Conservation (phyloP, 1,139 yeast species). For the Nakaseomyces glabratus region DNA sequence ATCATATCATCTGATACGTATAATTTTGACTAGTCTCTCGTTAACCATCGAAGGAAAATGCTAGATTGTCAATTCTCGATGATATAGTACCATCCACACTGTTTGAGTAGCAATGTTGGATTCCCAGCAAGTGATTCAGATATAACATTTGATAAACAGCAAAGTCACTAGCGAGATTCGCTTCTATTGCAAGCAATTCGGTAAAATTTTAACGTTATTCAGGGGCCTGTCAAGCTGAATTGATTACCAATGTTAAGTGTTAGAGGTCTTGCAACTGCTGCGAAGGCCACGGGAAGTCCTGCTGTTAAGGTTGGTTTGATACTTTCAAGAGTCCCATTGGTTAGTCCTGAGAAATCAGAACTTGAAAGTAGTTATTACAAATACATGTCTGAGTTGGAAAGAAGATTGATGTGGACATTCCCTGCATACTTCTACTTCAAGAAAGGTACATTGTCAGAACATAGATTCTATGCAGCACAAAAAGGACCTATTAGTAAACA, state of each 20-base stretch:
- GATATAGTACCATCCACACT: no score
- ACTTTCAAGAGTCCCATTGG: slow-evolving; percentile 72
- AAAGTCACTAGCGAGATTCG: no score
- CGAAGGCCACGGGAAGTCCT: slow-evolving; percentile 11
- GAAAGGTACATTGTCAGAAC: slow-evolving; percentile 82
- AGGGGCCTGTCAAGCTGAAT: neutral
- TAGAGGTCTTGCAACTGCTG: slow-evolving; percentile 9
- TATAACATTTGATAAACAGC: no score
- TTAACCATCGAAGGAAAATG: no score
- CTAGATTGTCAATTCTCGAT: no score
- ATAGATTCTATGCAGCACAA: slow-evolving; percentile 68
- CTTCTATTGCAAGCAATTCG: no score
- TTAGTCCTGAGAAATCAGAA: slow-evolving; percentile 64
- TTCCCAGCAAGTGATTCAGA: no score
- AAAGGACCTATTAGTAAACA: slow-evolving; percentile 63
- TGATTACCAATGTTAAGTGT: slow-evolving; percentile 1
- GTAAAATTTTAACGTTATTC: no score
- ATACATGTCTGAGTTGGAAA: slow-evolving; percentile 80
- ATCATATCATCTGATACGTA: no score
- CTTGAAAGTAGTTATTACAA: slow-evolving; percentile 71
- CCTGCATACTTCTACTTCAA: slow-evolving; percentile 90
- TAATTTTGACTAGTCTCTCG: no score
- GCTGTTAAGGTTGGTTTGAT: slow-evolving; percentile 43
- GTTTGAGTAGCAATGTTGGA: no score
- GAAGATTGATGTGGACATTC: slow-evolving; percentile 93